These are phyloP conservation scores for Fomitiporia mediterranea DNA, from an alignment of 1,284 basidiomycete species.

Conservation along the genomic window DNA sequence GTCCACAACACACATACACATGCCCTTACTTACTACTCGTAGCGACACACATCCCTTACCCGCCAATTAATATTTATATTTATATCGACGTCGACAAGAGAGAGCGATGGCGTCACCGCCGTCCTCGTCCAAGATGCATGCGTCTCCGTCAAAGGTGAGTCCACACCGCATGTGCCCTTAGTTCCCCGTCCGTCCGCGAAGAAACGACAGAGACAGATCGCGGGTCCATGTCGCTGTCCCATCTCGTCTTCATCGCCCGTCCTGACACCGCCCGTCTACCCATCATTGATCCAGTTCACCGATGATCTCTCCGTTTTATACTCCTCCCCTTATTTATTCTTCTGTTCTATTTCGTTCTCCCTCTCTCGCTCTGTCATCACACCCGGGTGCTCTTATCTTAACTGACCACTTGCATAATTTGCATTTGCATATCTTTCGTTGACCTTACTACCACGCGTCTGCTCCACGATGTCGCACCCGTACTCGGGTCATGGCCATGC, in stretches of 20 bases:
- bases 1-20: no score
- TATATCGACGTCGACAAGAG: background rate
- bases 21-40: no score
- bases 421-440: background rate
- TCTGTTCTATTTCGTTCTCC: background rate
- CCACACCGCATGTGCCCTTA: background rate
- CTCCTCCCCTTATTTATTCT: background rate
- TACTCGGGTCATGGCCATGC: no score
- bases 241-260: background rate
- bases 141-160: constrained; percentile 63
- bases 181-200: background rate
- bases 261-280: background rate
- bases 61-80: no score
- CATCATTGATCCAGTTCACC: background rate
- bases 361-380: background rate
- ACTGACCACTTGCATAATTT: no score
- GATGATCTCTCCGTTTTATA: background rate
- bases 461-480: background rate
- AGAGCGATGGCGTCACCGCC: constrained; percentile 13
- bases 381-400: background rate
- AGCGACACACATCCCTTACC: no score
- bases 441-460: background rate
- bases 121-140: constrained; percentile 34
- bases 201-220: constrained; percentile 5
- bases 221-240: background rate